Conservation (phyloP, 805 yeast genomes). For the Yarrowia sp. region DNA sequence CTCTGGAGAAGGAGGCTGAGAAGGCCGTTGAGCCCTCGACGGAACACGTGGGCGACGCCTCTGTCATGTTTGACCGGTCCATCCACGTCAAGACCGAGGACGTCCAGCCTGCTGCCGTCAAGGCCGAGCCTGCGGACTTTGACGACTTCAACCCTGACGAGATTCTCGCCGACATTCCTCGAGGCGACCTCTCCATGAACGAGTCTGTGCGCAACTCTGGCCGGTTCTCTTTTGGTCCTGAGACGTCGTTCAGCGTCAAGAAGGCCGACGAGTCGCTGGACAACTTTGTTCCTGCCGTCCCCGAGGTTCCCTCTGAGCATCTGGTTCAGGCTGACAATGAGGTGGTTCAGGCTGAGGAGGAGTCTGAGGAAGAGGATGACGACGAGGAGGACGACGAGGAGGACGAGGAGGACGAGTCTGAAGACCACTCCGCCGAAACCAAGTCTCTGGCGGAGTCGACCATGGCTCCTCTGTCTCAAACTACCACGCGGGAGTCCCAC, state of each 20-base stretch:
- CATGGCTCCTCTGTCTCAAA: not conserved
- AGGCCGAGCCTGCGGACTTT: not conserved
- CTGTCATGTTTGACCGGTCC: slow-evolving; percentile 1
- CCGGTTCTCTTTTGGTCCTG: slow-evolving; percentile 16
- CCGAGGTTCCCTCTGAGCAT: not conserved
- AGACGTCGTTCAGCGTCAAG: slow-evolving; percentile 13
- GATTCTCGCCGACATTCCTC: slow-evolving; percentile 5
- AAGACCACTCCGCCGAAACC: not conserved
- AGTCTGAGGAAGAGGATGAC: not conserved
- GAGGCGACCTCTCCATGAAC: slow-evolving; percentile 2
- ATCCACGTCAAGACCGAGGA: slow-evolving; percentile 2
- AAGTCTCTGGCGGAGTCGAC: not conserved
- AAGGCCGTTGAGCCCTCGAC: too few relatives aligned
- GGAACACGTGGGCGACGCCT: not conserved
- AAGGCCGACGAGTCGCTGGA: not conserved
- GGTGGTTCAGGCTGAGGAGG: not conserved
- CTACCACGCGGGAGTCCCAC: not conserved
- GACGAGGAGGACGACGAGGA: not conserved
- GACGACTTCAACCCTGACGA: slow-evolving; percentile 7
- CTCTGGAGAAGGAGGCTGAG: too few relatives aligned
- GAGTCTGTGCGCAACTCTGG: not conserved
- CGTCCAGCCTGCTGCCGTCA: not conserved
- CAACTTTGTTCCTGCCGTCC: slow-evolving; percentile 1
- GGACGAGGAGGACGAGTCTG: not conserved
- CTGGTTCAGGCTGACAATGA: not conserved